These are phyloP conservation scores for Nicotiana undulata DNA, from an alignment of 257 asterid genomes.

Conservation along the genomic window DNA sequence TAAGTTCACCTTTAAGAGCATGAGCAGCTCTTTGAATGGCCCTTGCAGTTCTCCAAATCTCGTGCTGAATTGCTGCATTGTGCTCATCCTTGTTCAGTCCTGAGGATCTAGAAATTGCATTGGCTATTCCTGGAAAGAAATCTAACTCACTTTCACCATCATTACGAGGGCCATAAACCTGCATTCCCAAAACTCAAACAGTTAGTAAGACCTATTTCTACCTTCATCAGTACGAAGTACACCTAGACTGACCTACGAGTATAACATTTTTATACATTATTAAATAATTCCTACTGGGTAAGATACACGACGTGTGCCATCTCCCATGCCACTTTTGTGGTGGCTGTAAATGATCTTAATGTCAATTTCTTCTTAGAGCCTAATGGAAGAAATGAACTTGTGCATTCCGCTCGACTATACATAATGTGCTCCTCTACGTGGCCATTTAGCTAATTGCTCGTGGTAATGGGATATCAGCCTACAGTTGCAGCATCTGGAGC, in stretches of 20 bases:
- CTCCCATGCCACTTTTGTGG: not conserved
- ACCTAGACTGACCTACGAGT: not conserved
- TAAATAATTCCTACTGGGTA: not conserved
- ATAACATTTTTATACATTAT: not conserved
- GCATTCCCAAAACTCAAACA: constrained; percentile 15
- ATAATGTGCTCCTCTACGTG: not conserved
- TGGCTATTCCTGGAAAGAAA: constrained; percentile 75
- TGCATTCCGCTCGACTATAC: not conserved
- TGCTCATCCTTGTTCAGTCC: constrained; percentile 17
- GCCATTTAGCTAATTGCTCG: not conserved
- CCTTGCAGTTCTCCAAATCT: constrained; percentile 83
- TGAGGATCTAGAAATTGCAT: constrained; percentile 28
- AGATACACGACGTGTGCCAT: not conserved
- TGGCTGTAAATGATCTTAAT: not conserved
- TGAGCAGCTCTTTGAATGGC: constrained; percentile 66
- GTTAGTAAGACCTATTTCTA: not conserved
- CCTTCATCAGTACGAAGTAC: not conserved
- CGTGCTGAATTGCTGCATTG: constrained; percentile 43
- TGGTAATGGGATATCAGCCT: not conserved
- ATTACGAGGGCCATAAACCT: constrained; percentile 82
- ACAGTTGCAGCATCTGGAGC: not conserved
- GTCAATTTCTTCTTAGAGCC: not conserved
- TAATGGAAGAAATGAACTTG: not conserved
- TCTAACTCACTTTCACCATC: constrained; percentile 32
- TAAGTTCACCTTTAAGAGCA: constrained; percentile 54